Percentiles rank a stretch among this genome's conserved stretches.
phyloP scores from a whole-genome alignment of 352 stramenopile genomes.

The Globisporangium polare region DNA sequence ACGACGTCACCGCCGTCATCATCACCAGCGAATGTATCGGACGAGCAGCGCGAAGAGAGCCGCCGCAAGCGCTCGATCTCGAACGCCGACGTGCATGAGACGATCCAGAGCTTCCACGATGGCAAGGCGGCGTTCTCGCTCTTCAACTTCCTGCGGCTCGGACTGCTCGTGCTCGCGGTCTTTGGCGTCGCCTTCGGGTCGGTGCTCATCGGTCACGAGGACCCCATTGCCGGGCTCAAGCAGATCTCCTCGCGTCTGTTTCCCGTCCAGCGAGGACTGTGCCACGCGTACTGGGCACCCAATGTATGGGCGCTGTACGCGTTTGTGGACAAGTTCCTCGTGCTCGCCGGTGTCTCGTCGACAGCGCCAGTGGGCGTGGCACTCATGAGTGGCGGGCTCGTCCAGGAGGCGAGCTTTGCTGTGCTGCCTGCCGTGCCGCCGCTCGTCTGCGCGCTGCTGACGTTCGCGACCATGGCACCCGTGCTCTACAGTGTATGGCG shows the following conservation, averaged over 20 bases:
- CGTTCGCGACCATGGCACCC: slow-evolving; percentile 77
- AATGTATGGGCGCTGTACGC: slow-evolving; percentile 98
- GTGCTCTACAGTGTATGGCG: slow-evolving; percentile 71
- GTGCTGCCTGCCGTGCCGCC: slow-evolving; percentile 70
- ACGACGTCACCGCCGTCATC: slow-evolving; percentile 12
- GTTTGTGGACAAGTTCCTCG: slow-evolving; percentile 85
- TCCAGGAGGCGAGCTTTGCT: slow-evolving; percentile 76
- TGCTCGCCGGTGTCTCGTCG: slow-evolving; percentile 37
- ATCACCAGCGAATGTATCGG: slow-evolving; percentile 17
- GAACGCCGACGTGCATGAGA: slow-evolving; percentile 62
- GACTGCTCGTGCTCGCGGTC: slow-evolving; percentile 72
- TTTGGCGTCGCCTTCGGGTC: slow-evolving; percentile 84
- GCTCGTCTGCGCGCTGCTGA: slow-evolving; percentile 65
- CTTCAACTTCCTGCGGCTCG: slow-evolving; percentile 79
- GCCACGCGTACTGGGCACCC: slow-evolving; percentile 98
- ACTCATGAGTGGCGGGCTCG: slow-evolving; percentile 82
- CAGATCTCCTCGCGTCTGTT: slow-evolving; percentile 95
- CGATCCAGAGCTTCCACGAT: slow-evolving; percentile 59
- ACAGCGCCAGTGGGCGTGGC: slow-evolving; percentile 30
- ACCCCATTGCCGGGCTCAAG: slow-evolving; percentile 45
- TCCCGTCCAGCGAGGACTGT: slow-evolving; percentile 94
- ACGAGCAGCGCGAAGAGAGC: slow-evolving; percentile 7
- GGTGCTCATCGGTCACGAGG: slow-evolving; percentile 46
- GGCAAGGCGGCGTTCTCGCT: slow-evolving; percentile 55
- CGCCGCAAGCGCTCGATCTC: slow-evolving; percentile 64